phyloP scores from a whole-genome alignment of 129 eudicot species.

The Chrysanthemum seticuspe region DNA sequence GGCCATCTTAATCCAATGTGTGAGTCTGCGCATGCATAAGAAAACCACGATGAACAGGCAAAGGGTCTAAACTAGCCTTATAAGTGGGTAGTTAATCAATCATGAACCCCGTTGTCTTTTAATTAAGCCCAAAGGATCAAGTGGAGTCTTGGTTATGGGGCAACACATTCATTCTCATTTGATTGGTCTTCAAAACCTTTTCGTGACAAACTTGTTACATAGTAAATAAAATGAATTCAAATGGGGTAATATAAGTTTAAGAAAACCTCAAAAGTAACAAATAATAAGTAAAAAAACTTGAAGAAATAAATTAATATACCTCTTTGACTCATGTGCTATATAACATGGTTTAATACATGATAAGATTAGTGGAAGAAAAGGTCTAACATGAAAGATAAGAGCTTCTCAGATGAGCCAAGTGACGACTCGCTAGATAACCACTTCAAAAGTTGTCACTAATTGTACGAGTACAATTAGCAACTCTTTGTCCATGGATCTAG shows the following conservation, averaged over 20 bases:
- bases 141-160: neutral
- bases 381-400: slow-evolving; percentile 58
- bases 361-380: slow-evolving; percentile 33
- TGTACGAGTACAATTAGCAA: slow-evolving; percentile 2
- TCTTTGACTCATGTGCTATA: too few relatives aligned
- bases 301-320: too few relatives aligned
- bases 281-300: too few relatives aligned
- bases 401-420: slow-evolving; percentile 34
- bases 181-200: neutral
- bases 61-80: neutral
- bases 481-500: slow-evolving; percentile 33
- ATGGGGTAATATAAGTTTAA: neutral
- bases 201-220: neutral
- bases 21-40: too few relatives aligned
- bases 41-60: neutral
- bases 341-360: too few relatives aligned
- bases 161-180: neutral
- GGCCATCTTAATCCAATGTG: too few relatives aligned
- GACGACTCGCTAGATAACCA: slow-evolving; percentile 44
- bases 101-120: neutral
- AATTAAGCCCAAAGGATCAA: too few relatives aligned
- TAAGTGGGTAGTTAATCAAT: neutral
- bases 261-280: too few relatives aligned
- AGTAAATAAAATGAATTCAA: neutral
- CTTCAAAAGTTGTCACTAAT: slow-evolving; percentile 1